A percentile compares a stretch with the other conserved stretches of the same genome.
phyloP scores from a whole-genome alignment of 2,329 filamentous ascomycete species.

The Aureobasidium sp. region DNA sequence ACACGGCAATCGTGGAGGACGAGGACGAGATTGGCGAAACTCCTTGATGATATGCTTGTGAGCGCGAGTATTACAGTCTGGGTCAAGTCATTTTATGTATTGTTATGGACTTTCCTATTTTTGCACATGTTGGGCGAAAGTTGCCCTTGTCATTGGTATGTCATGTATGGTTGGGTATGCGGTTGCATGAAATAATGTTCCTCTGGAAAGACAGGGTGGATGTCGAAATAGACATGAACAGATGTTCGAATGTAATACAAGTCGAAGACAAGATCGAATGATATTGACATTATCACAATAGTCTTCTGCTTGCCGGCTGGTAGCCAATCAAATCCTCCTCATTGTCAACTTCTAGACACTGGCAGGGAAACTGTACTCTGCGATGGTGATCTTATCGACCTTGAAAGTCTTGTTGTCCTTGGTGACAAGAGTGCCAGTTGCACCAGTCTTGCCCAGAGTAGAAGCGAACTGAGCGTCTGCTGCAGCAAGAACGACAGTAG shows the following conservation, averaged over 20 bases:
- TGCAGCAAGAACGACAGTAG: constrained; percentile 19
- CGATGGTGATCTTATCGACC: constrained; percentile 10
- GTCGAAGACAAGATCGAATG: neutral
- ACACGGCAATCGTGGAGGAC: neutral
- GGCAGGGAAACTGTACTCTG: constrained; percentile 1
- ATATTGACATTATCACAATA: neutral
- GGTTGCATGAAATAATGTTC: neutral
- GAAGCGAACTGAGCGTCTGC: constrained; percentile 32
- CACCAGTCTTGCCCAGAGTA: constrained; percentile 2
- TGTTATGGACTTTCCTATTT: neutral
- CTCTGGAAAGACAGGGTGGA: neutral
- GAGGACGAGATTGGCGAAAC: constrained; percentile 14
- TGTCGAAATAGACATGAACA: neutral
- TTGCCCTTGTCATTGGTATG: neutral
- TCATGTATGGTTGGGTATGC: neutral
- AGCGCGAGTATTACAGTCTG: neutral
- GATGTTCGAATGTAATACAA: neutral
- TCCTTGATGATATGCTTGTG: constrained; percentile 18
- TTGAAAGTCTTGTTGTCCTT: constrained; percentile 14
- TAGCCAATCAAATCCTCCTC: neutral
- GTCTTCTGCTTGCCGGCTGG: neutral
- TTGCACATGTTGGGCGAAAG: neutral
- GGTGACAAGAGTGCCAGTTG: constrained; percentile 11
- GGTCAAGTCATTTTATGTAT: neutral
- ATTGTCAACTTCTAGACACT: neutral